Percentiles rank a stretch among this genome's conserved stretches.
Conservation (phyloP, 108 stramenopile species). For the Nitzschia sp. region DNA sequence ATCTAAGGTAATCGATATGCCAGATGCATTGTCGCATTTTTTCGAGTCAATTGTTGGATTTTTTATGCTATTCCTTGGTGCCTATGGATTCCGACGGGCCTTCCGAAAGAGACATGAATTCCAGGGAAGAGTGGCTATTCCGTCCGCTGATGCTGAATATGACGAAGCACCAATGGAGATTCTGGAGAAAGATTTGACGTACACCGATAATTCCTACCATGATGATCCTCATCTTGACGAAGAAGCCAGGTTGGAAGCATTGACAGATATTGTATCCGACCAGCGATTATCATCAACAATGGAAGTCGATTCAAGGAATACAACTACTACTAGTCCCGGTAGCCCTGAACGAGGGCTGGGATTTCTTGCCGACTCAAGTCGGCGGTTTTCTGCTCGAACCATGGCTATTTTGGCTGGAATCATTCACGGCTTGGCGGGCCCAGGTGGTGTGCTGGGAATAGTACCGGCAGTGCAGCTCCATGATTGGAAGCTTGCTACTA, state of each 20-base stretch:
- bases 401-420: constrained; percentile 52
- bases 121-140: neutral
- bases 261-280: neutral
- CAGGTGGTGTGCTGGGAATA: constrained; percentile 79
- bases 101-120: constrained; percentile 13
- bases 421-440: constrained; percentile 74
- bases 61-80: constrained; percentile 68
- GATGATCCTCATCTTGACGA: constrained; percentile 9
- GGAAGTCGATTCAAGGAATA: neutral
- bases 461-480: constrained; percentile 74
- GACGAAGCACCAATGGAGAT: neutral
- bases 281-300: neutral
- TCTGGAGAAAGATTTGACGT: neutral
- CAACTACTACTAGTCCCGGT: neutral
- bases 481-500: constrained; percentile 37
- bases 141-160: neutral
- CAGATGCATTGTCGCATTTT: constrained; percentile 31
- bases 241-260: neutral
- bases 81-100: constrained; percentile 47
- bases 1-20: constrained; percentile 34
- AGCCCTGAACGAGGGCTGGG: neutral
- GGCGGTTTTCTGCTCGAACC: constrained; percentile 12
- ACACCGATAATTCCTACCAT: neutral
- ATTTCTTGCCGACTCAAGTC: neutral
- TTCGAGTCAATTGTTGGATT: constrained; percentile 65